Evolutionary conservation across 106 monocot species (phyloP).

Genomic region (Dendrobium officinale): DNA sequence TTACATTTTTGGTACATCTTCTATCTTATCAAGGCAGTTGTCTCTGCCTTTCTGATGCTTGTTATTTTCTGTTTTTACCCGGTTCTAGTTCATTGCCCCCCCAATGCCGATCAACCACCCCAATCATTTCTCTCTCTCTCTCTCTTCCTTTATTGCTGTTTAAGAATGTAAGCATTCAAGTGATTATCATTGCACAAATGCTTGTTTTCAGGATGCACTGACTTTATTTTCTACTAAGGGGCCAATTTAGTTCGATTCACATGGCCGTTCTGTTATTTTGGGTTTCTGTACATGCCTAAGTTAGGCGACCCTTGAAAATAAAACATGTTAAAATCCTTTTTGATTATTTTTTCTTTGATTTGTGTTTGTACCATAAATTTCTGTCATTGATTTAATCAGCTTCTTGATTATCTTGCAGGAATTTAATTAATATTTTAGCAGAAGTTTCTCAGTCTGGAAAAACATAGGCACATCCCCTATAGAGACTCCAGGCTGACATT

Average conservation of each 20-base stretch:
- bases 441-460: slow-evolving; percentile 91
- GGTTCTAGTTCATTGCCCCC: not conserved
- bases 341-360: not conserved
- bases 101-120: not conserved
- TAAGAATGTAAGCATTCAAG: not conserved
- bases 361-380: not conserved
- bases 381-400: not conserved
- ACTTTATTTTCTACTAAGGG: not conserved
- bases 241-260: not conserved
- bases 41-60: not conserved
- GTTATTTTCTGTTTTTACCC: not conserved
- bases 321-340: not conserved
- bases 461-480: slow-evolving; percentile 94
- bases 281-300: not conserved
- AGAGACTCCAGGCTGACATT: slow-evolving; percentile 96
- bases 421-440: slow-evolving; percentile 90
- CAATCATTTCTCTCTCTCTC: not conserved
- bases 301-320: not conserved
- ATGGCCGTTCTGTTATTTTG: not conserved
- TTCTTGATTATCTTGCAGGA: slow-evolving; percentile 39
- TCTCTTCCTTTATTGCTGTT: not conserved
- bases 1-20: not conserved
- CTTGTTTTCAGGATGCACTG: not conserved
- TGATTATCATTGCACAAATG: not conserved
- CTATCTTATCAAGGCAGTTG: not conserved